Evolutionary conservation across 257 asterid genomes (phyloP).

Genomic region (Przewalskia tangutica): DNA sequence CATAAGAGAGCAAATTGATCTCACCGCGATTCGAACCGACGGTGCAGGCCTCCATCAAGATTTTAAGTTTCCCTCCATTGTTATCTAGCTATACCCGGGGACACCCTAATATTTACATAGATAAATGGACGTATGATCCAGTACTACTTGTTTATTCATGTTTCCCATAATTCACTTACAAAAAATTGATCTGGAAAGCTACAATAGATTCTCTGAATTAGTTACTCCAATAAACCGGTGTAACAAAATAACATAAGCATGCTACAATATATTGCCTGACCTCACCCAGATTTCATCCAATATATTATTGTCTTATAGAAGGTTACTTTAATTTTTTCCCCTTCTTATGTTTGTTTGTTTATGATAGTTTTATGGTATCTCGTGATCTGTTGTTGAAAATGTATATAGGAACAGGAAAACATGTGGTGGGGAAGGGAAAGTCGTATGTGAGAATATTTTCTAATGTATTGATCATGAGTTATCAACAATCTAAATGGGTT

Average conservation of each 20-base stretch:
- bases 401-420: neutral
- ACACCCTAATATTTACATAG: neutral
- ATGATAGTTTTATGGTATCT: neutral
- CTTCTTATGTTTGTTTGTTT: no score
- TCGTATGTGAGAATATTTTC: neutral
- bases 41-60: no score
- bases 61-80: no score
- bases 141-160: neutral
- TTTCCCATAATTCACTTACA: neutral
- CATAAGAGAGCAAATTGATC: no score
- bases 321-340: neutral
- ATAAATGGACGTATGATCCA: neutral
- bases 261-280: neutral
- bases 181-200: neutral
- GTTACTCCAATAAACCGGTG: no score
- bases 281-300: neutral
- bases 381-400: neutral
- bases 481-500: neutral
- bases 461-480: no score
- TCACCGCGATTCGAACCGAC: no score
- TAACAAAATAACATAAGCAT: neutral
- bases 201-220: neutral
- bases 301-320: neutral
- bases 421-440: neutral
- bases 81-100: no score